These are phyloP conservation scores for Marasmius sp. DNA, from an alignment of 1,284 basidiomycete genomes.

Conservation along the genomic window DNA sequence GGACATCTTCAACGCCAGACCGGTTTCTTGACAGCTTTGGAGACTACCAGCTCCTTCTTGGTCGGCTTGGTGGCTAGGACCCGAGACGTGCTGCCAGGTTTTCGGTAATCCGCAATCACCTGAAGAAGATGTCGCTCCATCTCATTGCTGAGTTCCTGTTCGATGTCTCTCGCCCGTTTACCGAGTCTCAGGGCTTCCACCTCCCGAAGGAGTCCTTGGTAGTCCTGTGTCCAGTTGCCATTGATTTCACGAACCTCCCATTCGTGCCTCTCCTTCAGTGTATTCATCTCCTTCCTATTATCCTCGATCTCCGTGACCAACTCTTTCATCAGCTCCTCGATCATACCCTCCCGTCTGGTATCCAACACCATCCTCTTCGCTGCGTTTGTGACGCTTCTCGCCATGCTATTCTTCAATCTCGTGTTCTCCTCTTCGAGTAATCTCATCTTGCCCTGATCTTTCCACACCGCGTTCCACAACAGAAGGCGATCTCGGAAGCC, in stretches of 20 bases:
- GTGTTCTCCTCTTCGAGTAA: slow-evolving; percentile 31
- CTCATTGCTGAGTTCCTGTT: slow-evolving; percentile 39
- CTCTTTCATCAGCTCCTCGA: slow-evolving; percentile 42
- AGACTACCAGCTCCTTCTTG: too few relatives aligned
- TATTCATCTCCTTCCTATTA: slow-evolving; percentile 28
- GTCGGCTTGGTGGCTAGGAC: neutral
- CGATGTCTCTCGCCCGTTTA: slow-evolving; percentile 31
- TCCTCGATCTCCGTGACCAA: slow-evolving; percentile 35
- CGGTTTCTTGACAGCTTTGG: too few relatives aligned
- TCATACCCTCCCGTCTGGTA: slow-evolving; percentile 38
- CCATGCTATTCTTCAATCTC: slow-evolving; percentile 30
- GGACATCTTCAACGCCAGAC: too few relatives aligned
- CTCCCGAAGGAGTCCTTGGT: slow-evolving; percentile 30
- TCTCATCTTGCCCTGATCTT: slow-evolving; percentile 32
- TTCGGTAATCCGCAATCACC: neutral
- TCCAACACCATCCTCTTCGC: slow-evolving; percentile 43
- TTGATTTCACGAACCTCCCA: slow-evolving; percentile 36
- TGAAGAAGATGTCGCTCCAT: slow-evolving; percentile 26
- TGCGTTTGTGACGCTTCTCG: slow-evolving; percentile 34
- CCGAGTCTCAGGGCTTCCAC: slow-evolving; percentile 33
- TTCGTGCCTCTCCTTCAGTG: slow-evolving; percentile 31
- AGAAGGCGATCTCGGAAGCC: slow-evolving; percentile 37
- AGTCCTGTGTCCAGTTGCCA: slow-evolving; percentile 38
- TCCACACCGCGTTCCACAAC: slow-evolving; percentile 37
- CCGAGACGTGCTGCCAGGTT: neutral